Conservation (phyloP, 768 basidiomycete species). For the Lactarius pseudohatsudake region DNA sequence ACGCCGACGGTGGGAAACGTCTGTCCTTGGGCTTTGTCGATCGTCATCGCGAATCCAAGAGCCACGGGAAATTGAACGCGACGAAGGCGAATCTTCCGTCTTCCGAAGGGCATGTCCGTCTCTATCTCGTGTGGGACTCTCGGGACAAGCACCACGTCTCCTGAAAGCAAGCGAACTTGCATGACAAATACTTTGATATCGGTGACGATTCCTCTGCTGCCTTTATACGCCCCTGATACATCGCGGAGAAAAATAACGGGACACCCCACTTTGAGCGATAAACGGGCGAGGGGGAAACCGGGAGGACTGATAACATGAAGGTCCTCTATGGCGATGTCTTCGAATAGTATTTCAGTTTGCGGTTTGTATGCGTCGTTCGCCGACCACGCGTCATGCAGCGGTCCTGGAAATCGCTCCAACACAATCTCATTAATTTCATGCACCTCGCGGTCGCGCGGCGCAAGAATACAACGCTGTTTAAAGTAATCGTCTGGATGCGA, state of each 20-base stretch:
- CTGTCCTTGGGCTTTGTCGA: not conserved
- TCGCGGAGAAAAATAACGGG: not conserved
- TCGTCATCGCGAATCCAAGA: conserved; percentile 6
- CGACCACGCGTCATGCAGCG: not conserved
- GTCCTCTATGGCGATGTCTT: not conserved
- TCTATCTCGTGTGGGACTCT: not conserved
- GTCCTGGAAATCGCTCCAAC: not conserved
- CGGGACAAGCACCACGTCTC: not conserved
- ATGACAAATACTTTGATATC: not conserved
- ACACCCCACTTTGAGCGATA: not conserved
- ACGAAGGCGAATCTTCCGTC: not conserved
- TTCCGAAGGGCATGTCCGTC: not conserved
- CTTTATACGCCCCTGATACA: not conserved
- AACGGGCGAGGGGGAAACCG: not conserved
- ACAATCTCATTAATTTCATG: not conserved
- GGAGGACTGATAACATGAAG: not conserved
- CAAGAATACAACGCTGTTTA: not conserved
- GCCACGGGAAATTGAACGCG: not conserved
- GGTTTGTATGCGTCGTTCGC: not conserved
- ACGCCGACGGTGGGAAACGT: not conserved
- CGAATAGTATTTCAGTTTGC: not conserved
- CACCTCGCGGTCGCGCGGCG: not conserved
- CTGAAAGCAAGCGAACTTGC: not conserved
- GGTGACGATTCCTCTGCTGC: not conserved
- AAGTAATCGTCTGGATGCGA: not conserved